Evolutionary conservation across 805 yeast species (phyloP).

Genomic region (Candida ortonii): DNA sequence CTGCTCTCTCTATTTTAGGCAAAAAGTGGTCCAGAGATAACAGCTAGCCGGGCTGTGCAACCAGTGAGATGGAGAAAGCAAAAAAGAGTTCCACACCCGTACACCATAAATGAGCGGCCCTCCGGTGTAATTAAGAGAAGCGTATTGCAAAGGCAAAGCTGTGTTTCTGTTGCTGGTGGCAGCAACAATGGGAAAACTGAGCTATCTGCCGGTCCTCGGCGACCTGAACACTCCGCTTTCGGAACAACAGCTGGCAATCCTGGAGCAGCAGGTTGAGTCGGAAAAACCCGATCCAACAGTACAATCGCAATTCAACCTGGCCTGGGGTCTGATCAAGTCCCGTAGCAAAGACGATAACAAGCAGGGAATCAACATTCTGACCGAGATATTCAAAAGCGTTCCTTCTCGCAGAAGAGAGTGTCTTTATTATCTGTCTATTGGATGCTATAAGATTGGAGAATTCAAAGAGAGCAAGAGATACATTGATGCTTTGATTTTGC

Average conservation of each 20-base stretch:
- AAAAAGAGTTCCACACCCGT: no score
- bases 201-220: conserved; percentile 29
- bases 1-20: no score
- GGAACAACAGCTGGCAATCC: conserved; percentile 68
- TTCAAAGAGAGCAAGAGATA: conserved; percentile 82
- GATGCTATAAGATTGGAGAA: conserved; percentile 86
- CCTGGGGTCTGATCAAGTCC: conserved; percentile 93
- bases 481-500: conserved; percentile 67
- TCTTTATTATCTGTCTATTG: conserved; percentile 81
- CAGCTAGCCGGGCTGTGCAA: no score
- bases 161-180: neutral
- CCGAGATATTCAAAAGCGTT: conserved; percentile 67
- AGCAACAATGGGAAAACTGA: conserved; percentile 24
- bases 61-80: no score
- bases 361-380: conserved; percentile 73
- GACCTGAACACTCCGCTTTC: conserved; percentile 52
- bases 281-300: conserved; percentile 79
- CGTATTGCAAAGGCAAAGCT: neutral
- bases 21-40: no score
- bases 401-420: conserved; percentile 87
- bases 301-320: conserved; percentile 88
- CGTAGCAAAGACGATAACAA: conserved; percentile 59
- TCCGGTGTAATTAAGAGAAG: neutral
- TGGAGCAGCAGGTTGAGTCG: conserved; percentile 71
- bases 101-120: no score